phyloP scores from a whole-genome alignment of 176 grass and related monocot genomes.

The Hyparrhenia diplandra region DNA sequence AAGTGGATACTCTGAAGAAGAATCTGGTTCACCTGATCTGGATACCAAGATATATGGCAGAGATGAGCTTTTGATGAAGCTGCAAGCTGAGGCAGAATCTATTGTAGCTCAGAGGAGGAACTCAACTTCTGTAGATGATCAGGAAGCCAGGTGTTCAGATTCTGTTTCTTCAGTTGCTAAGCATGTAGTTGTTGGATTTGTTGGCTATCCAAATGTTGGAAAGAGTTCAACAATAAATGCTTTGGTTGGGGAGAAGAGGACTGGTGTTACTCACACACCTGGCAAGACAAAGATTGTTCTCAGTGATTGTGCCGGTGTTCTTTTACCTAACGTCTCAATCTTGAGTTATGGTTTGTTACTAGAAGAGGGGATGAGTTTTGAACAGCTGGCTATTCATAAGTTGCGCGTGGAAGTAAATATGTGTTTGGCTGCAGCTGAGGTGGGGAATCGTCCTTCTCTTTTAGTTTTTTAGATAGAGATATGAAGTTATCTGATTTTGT shows the following conservation, averaged over 20 bases:
- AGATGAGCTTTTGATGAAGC: constrained; percentile 66
- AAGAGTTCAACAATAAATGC: constrained; percentile 94
- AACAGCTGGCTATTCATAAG: too few relatives aligned
- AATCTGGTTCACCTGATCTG: constrained; percentile 36
- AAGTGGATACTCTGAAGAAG: constrained; percentile 33
- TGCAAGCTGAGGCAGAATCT: constrained; percentile 78
- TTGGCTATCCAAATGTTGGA: constrained; percentile 96
- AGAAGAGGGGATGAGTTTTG: too few relatives aligned
- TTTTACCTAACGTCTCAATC: constrained; percentile 86
- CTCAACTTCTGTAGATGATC: constrained; percentile 10
- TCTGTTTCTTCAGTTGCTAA: constrained; percentile 38
- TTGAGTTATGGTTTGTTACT: constrained; percentile 29
- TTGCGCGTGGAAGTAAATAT: too few relatives aligned
- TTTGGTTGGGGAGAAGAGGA: constrained; percentile 68
- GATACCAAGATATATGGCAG: constrained; percentile 78
- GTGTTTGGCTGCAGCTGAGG: too few relatives aligned
- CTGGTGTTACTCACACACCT: constrained; percentile 86
- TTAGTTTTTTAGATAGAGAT: too few relatives aligned
- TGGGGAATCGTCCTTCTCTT: too few relatives aligned
- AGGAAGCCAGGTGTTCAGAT: constrained; percentile 28
- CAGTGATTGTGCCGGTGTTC: constrained; percentile 76
- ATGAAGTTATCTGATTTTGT: too few relatives aligned
- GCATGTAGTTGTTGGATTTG: constrained; percentile 87
- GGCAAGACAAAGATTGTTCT: constrained; percentile 83
- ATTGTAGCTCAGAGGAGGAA: constrained; percentile 43